A percentile compares a stretch with the other conserved stretches of the same genome.
These are phyloP conservation scores for Citrus hindsii DNA, from an alignment of 345 rosid species.

Conservation along the genomic window DNA sequence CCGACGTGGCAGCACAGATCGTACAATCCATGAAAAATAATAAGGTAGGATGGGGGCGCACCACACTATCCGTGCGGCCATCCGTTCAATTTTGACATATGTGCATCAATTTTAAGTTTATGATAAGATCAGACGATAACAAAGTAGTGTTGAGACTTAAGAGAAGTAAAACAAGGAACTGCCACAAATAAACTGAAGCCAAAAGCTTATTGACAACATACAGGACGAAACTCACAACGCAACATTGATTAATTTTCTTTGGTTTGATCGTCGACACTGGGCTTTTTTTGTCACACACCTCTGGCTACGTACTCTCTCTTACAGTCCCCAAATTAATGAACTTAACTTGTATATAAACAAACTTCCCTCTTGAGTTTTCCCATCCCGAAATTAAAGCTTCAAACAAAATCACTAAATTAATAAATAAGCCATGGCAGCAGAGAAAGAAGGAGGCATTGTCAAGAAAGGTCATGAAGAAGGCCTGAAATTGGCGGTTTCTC, in stretches of 20 bases:
- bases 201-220: not conserved
- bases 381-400: not conserved
- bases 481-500: constrained; percentile 21
- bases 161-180: not conserved
- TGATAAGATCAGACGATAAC: not conserved
- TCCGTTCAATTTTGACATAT: not conserved
- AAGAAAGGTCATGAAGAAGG: constrained; percentile 29
- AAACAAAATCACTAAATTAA: not conserved
- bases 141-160: not conserved
- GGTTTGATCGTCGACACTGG: not conserved
- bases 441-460: constrained; percentile 30
- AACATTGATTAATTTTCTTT: not conserved
- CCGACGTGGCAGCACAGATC: not conserved
- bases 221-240: constrained; percentile 9
- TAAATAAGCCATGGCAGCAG: constrained; percentile 5
- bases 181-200: not conserved
- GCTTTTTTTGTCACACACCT: not conserved
- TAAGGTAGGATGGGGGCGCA: not conserved
- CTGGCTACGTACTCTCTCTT: not conserved
- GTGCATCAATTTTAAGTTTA: not conserved
- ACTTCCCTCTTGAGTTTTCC: not conserved
- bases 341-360: not conserved
- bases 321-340: not conserved
- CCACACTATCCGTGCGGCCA: not conserved
- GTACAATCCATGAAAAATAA: not conserved